Conservation (phyloP, 2,329 filamentous ascomycete genomes). For the Colletotrichum tofieldiae region DNA sequence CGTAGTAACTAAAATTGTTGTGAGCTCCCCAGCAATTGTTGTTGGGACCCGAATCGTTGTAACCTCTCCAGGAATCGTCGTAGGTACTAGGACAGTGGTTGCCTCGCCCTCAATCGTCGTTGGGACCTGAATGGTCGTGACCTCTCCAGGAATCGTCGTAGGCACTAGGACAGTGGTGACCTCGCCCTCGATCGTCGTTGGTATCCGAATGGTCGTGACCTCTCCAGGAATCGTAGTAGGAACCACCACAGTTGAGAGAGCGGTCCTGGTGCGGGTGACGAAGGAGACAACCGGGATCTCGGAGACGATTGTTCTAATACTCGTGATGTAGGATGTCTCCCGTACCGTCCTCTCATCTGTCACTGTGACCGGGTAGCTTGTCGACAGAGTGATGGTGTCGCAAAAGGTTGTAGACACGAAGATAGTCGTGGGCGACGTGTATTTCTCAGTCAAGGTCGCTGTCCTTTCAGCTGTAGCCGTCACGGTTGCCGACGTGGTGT, state of each 20-base stretch:
- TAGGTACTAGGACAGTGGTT: too few relatives aligned
- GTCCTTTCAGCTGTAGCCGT: conserved; percentile 34
- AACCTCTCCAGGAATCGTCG: too few relatives aligned
- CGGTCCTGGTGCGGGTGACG: conserved; percentile 13
- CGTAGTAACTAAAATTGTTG: too few relatives aligned
- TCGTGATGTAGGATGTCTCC: conserved; percentile 31
- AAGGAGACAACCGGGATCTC: conserved; percentile 22
- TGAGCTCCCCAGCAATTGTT: too few relatives aligned
- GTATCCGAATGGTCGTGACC: conserved; percentile 16
- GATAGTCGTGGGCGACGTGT: conserved; percentile 34
- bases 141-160: conserved; percentile 12
- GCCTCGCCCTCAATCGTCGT: too few relatives aligned
- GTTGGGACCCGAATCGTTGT: background rate
- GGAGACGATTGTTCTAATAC: conserved; percentile 22
- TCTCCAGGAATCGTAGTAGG: background rate
- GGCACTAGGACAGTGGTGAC: background rate
- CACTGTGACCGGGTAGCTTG: conserved; percentile 44
- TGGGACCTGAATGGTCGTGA: conserved; percentile 2
- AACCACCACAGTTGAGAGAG: conserved; percentile 21
- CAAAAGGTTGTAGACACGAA: conserved; percentile 36
- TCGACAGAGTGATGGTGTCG: conserved; percentile 42
- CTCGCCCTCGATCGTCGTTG: background rate
- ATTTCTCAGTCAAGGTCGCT: conserved; percentile 25
- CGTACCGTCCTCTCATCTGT: conserved; percentile 33
- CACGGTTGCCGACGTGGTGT: conserved; percentile 27